Evolutionary conservation across 129 eudicot species (phyloP).

Genomic region (Flaveria linearis): DNA sequence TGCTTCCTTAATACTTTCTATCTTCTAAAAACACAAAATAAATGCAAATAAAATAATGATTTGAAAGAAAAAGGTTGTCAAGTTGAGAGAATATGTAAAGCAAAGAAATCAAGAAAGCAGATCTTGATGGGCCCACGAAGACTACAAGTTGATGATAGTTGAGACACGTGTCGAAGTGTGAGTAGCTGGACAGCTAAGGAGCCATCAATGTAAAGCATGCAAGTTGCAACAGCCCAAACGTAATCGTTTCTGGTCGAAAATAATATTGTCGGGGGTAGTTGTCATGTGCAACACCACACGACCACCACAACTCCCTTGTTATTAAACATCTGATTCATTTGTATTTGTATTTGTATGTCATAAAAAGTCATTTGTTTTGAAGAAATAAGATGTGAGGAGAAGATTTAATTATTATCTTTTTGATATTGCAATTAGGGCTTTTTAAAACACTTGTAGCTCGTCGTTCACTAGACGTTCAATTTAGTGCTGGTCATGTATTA

Average conservation of each 20-base stretch:
- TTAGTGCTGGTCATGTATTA: no score
- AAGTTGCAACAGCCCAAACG: constrained; percentile 42
- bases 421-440: no score
- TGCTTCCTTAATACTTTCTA: neutral
- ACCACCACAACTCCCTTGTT: constrained; percentile 18
- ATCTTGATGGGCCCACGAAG: constrained; percentile 22
- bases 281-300: constrained; percentile 40
- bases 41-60: neutral
- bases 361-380: no score
- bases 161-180: constrained; percentile 20
- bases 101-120: constrained; percentile 33
- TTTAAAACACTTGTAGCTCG: no score
- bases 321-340: no score
- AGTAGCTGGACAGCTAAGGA: constrained; percentile 36
- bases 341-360: no score
- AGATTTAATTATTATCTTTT: no score
- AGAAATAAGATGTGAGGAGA: no score
- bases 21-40: neutral
- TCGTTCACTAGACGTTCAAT: no score
- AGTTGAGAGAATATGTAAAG: constrained; percentile 29
- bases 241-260: constrained; percentile 26
- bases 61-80: neutral
- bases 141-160: constrained; percentile 26
- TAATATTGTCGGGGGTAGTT: constrained; percentile 37
- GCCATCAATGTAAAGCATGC: constrained; percentile 37